Conservation (phyloP, 768 basidiomycete genomes). For the Russula ochroleuca region DNA sequence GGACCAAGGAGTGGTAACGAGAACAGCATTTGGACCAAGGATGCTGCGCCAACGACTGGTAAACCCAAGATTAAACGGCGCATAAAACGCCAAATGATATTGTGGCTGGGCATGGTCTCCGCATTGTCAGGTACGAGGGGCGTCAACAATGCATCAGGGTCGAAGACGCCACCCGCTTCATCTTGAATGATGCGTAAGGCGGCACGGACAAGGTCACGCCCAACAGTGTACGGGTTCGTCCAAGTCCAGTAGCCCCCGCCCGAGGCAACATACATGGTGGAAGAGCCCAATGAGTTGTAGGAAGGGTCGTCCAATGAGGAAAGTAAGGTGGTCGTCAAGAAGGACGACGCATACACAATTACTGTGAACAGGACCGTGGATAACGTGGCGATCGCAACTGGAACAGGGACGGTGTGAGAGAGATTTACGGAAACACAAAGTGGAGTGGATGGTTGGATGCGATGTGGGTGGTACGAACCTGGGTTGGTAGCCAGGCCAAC, state of each 20-base stretch:
- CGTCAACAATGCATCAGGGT: constrained; percentile 37
- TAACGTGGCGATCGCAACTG: constrained; percentile 56
- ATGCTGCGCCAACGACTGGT: constrained; percentile 73
- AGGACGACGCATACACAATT: constrained; percentile 26
- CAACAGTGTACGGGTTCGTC: constrained; percentile 26
- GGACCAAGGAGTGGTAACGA: constrained; percentile 62
- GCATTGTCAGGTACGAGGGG: constrained; percentile 2
- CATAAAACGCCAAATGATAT: constrained; percentile 53
- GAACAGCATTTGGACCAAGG: constrained; percentile 66
- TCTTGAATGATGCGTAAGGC: constrained; percentile 28
- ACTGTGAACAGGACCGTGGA: constrained; percentile 25
- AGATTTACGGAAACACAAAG: not conserved
- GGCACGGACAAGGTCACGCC: constrained; percentile 27
- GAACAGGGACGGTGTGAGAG: constrained; percentile 10
- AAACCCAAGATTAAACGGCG: constrained; percentile 73
- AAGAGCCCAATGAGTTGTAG: constrained; percentile 9
- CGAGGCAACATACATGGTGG: not conserved
- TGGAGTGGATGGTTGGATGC: not conserved
- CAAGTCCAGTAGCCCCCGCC: constrained; percentile 21
- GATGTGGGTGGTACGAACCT: constrained; percentile 37
- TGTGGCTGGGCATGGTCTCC: constrained; percentile 30
- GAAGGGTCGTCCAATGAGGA: constrained; percentile 23
- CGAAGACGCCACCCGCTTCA: constrained; percentile 25
- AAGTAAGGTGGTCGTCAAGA: constrained; percentile 26
- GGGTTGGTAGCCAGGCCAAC: constrained; percentile 76